Percentiles rank a stretch among this genome's conserved stretches.
phyloP scores from a whole-genome alignment of 23 red algal genomes.

The Gracilaria vermiculophylla region DNA sequence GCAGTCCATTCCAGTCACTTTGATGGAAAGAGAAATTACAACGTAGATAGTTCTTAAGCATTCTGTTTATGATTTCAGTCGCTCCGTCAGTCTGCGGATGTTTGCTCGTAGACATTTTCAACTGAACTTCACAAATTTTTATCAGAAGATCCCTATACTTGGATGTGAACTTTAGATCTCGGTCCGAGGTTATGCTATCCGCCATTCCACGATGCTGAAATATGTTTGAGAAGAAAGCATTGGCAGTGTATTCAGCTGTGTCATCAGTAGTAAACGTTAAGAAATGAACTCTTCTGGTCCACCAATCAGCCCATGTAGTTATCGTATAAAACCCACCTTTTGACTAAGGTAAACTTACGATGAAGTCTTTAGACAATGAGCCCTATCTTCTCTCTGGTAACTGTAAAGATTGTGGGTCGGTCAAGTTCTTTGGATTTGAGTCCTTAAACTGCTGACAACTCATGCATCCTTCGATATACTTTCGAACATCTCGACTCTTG shows the following conservation, averaged over 20 bases:
- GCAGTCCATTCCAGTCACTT: slow-evolving; percentile 1
- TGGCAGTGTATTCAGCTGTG: background rate
- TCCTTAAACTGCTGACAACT: background rate
- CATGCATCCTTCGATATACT: background rate
- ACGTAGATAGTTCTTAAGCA: background rate
- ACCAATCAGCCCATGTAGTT: slow-evolving; percentile 3
- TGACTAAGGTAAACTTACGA: background rate
- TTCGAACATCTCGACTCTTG: background rate
- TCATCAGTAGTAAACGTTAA: background rate
- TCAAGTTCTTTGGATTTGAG: background rate
- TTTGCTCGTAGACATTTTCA: too few species aligned
- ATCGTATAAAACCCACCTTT: slow-evolving; percentile 21
- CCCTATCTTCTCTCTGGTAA: background rate
- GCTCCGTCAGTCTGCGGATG: slow-evolving; percentile 25
- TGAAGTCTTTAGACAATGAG: slow-evolving; percentile 9
- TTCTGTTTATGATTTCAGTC: background rate
- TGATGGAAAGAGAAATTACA: background rate
- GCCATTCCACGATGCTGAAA: slow-evolving; percentile 19
- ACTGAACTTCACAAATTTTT: background rate
- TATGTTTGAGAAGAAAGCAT: background rate
- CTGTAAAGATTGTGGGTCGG: background rate
- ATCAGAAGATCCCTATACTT: background rate
- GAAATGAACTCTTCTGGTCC: background rate
- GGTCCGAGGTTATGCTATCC: slow-evolving; percentile 20
- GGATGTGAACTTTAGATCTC: background rate